phyloP scores from a whole-genome alignment of 768 basidiomycete genomes.

The Guyanaporus albipodus region DNA sequence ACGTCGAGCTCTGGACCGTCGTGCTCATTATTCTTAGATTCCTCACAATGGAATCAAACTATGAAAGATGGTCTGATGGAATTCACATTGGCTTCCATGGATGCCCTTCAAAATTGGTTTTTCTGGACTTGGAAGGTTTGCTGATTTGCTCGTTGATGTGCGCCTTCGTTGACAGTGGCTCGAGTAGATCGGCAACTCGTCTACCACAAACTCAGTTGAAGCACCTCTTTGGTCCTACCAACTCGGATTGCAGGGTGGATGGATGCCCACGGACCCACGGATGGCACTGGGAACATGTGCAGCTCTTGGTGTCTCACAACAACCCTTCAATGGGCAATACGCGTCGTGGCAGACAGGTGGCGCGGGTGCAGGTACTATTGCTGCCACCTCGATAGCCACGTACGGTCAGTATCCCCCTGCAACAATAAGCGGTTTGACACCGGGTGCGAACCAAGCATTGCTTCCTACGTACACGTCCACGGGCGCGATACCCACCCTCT shows the following conservation, averaged over 20 bases:
- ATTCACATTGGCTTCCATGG: constrained; percentile 58
- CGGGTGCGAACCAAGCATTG: constrained; percentile 31
- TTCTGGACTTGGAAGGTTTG: constrained; percentile 78
- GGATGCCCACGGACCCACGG: constrained; percentile 75
- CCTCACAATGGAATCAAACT: constrained; percentile 47
- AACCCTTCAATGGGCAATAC: constrained; percentile 50
- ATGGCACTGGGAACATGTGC: constrained; percentile 61
- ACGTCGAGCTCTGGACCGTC: constrained; percentile 26
- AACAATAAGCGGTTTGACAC: constrained; percentile 43
- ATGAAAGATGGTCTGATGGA: constrained; percentile 49
- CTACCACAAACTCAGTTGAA: constrained; percentile 43
- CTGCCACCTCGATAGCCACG: constrained; percentile 35
- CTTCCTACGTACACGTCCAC: constrained; percentile 68
- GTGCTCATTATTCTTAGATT: constrained; percentile 46
- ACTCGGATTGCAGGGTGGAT: constrained; percentile 67
- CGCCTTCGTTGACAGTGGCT: constrained; percentile 1
- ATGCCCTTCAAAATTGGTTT: constrained; percentile 63
- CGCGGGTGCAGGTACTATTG: constrained; percentile 48
- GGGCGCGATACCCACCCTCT: constrained; percentile 52
- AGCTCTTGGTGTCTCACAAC: constrained; percentile 42
- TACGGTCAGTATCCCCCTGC: constrained; percentile 55
- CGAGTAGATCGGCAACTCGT: constrained; percentile 53
- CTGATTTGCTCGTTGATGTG: background rate
- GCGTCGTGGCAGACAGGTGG: constrained; percentile 69
- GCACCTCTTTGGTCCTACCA: constrained; percentile 69